Percentiles rank a stretch among this genome's conserved stretches.
Conservation (phyloP, 148 eudicot species). For the Diospyros kaki region DNA sequence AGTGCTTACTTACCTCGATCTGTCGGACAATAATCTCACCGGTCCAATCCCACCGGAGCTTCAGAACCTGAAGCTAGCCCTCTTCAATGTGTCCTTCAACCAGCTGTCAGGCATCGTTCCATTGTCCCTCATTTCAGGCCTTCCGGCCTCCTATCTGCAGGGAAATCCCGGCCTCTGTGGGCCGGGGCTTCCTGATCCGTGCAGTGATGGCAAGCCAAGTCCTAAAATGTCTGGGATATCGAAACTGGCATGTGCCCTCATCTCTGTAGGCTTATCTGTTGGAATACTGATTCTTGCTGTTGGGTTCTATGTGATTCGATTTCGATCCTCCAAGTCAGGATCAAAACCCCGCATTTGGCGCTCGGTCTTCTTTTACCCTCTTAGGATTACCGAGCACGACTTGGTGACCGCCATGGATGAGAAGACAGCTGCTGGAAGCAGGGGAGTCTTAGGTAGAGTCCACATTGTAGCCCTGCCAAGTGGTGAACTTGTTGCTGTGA, state of each 20-base stretch:
- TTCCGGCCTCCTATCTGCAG: conserved; percentile 81
- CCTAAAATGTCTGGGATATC: conserved; percentile 35
- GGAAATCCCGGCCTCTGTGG: conserved; percentile 80
- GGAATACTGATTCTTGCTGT: conserved; percentile 28
- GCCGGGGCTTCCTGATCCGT: conserved; percentile 56
- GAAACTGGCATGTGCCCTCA: conserved; percentile 45
- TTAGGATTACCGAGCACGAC: conserved; percentile 68
- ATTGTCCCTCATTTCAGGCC: conserved; percentile 49
- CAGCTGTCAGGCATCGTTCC: conserved; percentile 68
- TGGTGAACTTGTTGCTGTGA: conserved; percentile 76
- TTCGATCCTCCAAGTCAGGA: conserved; percentile 40
- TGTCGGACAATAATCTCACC: conserved; percentile 72
- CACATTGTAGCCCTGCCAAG: conserved; percentile 68
- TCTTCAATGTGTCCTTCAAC: conserved; percentile 82
- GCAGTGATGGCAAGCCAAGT: conserved; percentile 30
- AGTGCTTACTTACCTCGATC: conserved; percentile 86
- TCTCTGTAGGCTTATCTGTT: conserved; percentile 42
- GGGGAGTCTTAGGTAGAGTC: conserved; percentile 63
- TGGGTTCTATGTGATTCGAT: conserved; percentile 39
- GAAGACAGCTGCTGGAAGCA: conserved; percentile 42
- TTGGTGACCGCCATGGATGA: conserved; percentile 64
- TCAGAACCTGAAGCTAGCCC: conserved; percentile 76
- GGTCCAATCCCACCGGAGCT: conserved; percentile 76
- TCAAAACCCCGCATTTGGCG: conserved; percentile 37
- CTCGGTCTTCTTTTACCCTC: conserved; percentile 81